Percentiles rank a stretch among this genome's conserved stretches.
Evolutionary conservation across 371 early-diverging fungal genomes (phyloP).

Genomic region (Choanephora cucurbitarum): DNA sequence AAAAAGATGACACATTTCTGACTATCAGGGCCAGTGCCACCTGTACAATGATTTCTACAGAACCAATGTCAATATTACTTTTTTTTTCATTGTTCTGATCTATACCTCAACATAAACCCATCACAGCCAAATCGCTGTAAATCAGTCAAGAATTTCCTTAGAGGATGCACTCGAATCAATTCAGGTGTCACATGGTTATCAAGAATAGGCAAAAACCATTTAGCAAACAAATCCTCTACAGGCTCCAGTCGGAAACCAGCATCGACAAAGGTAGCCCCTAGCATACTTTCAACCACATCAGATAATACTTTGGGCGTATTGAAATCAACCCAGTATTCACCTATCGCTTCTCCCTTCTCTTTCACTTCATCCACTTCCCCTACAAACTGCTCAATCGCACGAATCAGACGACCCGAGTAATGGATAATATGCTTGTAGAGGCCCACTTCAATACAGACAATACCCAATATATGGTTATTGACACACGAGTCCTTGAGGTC

Average conservation of each 20-base stretch:
- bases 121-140: slow-evolving; percentile 54
- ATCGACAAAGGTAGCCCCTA: slow-evolving; percentile 92
- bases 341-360: slow-evolving; percentile 34
- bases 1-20: slow-evolving; percentile 56
- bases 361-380: slow-evolving; percentile 46
- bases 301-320: slow-evolving; percentile 86
- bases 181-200: slow-evolving; percentile 58
- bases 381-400: slow-evolving; percentile 53
- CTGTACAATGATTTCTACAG: slow-evolving; percentile 44
- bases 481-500: slow-evolving; percentile 85
- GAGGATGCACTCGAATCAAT: slow-evolving; percentile 55
- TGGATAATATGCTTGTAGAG: slow-evolving; percentile 71
- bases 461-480: slow-evolving; percentile 82
- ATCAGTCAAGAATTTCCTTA: slow-evolving; percentile 40
- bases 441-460: slow-evolving; percentile 63
- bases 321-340: slow-evolving; percentile 73
- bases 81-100: not conserved
- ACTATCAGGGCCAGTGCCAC: slow-evolving; percentile 27
- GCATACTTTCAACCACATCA: slow-evolving; percentile 85
- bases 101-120: slow-evolving; percentile 51
- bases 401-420: slow-evolving; percentile 55
- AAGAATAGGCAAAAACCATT: slow-evolving; percentile 55
- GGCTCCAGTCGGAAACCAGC: slow-evolving; percentile 66
- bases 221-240: slow-evolving; percentile 50
- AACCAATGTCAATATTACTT: not conserved